Evolutionary conservation across 169 alveolate species (phyloP).

Genomic region (Plasmodium billcollinsi): DNA sequence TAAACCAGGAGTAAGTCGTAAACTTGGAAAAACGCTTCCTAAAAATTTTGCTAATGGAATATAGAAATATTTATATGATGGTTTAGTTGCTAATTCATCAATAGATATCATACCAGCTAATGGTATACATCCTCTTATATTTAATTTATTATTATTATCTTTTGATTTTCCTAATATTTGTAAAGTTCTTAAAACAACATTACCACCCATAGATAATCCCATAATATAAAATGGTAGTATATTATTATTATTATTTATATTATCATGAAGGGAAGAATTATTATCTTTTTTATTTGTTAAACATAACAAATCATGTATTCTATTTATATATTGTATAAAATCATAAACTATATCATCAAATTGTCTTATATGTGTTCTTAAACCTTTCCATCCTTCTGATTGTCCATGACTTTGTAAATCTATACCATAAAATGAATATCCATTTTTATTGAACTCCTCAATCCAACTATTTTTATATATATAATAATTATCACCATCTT

Average conservation of each 20-base stretch:
- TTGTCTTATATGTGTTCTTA: slow-evolving; percentile 49
- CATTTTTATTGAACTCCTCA: slow-evolving; percentile 77
- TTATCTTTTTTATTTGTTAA: slow-evolving; percentile 13
- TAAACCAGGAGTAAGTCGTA: slow-evolving; percentile 30
- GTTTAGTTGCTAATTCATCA: slow-evolving; percentile 27
- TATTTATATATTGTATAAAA: slow-evolving; percentile 80
- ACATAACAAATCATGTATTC: slow-evolving; percentile 57
- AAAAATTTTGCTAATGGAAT: slow-evolving; percentile 55
- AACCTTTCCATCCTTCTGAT: slow-evolving; percentile 79
- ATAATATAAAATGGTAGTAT: slow-evolving; percentile 77
- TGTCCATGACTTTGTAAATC: slow-evolving; percentile 84
- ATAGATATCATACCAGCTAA: slow-evolving; percentile 83
- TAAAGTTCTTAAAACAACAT: slow-evolving; percentile 77
- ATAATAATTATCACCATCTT: slow-evolving; percentile 71
- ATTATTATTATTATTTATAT: slow-evolving; percentile 23
- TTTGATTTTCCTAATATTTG: slow-evolving; percentile 67
- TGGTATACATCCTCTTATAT: slow-evolving; percentile 80
- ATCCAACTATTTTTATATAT: slow-evolving; percentile 81
- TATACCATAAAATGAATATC: slow-evolving; percentile 79
- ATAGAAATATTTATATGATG: slow-evolving; percentile 41
- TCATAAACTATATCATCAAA: slow-evolving; percentile 82
- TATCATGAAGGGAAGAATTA: slow-evolving; percentile 14
- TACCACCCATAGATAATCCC: slow-evolving; percentile 86
- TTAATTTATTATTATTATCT: slow-evolving; percentile 33
- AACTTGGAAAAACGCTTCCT: slow-evolving; percentile 54